Percentiles rank a stretch among this genome's conserved stretches.
Conservation (phyloP, 331 rosid species). For the Phaseolus coccineus region DNA sequence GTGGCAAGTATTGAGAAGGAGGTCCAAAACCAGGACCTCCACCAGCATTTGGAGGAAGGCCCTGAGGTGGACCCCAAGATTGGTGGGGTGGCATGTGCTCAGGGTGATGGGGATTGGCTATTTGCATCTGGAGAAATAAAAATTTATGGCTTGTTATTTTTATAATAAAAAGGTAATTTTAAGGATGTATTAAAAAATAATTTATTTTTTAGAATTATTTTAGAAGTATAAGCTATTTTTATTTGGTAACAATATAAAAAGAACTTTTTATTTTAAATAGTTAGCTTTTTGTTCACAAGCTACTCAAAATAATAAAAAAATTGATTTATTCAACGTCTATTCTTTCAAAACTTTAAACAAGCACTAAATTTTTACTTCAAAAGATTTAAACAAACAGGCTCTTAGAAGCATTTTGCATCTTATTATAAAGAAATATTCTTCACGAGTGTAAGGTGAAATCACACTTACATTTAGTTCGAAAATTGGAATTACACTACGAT, state of each 20-base stretch:
- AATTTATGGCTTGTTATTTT: not conserved
- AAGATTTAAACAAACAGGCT: not conserved
- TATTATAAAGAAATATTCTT: slow-evolving; percentile 31
- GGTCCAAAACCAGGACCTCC: slow-evolving; percentile 94
- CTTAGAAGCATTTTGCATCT: slow-evolving; percentile 21
- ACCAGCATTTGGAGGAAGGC: slow-evolving; percentile 74
- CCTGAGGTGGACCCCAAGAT: slow-evolving; percentile 91
- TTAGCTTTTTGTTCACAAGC: not conserved
- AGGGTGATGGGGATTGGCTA: slow-evolving; percentile 65
- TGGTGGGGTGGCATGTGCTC: slow-evolving; percentile 81
- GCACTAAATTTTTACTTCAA: not conserved
- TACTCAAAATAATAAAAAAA: not conserved
- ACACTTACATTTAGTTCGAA: slow-evolving; percentile 86
- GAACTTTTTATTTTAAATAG: not conserved
- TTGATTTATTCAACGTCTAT: not conserved
- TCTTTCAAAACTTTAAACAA: not conserved
- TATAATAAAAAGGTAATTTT: not conserved
- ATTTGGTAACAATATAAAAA: not conserved
- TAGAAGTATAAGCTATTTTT: not conserved
- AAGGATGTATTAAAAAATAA: not conserved
- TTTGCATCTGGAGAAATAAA: slow-evolving; percentile 78
- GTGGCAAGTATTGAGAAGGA: slow-evolving; percentile 84
- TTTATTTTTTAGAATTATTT: not conserved
- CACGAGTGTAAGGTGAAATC: slow-evolving; percentile 15
- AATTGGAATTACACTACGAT: slow-evolving; percentile 82